phyloP scores from a whole-genome alignment of 1,284 basidiomycete species.

The Lentinula novae-zelandiae region DNA sequence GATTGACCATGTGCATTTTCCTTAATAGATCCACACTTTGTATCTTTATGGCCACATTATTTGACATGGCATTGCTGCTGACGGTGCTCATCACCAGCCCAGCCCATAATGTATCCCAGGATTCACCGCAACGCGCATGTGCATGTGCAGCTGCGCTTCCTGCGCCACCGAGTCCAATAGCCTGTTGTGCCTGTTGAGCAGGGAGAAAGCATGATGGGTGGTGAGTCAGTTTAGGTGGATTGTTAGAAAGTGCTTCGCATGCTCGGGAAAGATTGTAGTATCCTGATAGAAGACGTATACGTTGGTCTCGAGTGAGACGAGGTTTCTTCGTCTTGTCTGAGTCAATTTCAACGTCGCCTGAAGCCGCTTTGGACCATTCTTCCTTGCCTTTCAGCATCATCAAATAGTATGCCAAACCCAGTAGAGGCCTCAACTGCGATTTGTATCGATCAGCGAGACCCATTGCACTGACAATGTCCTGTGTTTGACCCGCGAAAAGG shows the following conservation, averaged over 20 bases:
- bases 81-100: conserved; percentile 10
- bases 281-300: conserved; percentile 12
- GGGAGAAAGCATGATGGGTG: conserved; percentile 12
- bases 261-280: conserved; percentile 15
- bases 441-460: conserved; percentile 12
- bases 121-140: conserved; percentile 12
- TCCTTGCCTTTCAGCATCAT: conserved; percentile 16
- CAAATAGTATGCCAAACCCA: conserved; percentile 14
- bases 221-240: conserved; percentile 11
- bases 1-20: conserved; percentile 14
- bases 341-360: neutral
- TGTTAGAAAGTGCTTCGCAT: conserved; percentile 12
- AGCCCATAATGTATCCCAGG: conserved; percentile 14
- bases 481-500: conserved; percentile 14
- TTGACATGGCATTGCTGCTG: neutral
- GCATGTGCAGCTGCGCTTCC: conserved; percentile 9
- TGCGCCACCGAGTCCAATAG: conserved; percentile 2
- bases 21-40: conserved; percentile 13
- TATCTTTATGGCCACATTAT: conserved; percentile 7
- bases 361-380: conserved; percentile 10
- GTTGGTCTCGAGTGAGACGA: conserved; percentile 11
- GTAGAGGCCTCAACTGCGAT: conserved; percentile 10
- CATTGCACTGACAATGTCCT: conserved; percentile 15
- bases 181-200: neutral
- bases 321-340: conserved; percentile 1